Evolutionary conservation across 345 rosid species (phyloP), one percentile per base, ranked within the genome.

Genomic region (Abelmoschus esculentus): DNA sequence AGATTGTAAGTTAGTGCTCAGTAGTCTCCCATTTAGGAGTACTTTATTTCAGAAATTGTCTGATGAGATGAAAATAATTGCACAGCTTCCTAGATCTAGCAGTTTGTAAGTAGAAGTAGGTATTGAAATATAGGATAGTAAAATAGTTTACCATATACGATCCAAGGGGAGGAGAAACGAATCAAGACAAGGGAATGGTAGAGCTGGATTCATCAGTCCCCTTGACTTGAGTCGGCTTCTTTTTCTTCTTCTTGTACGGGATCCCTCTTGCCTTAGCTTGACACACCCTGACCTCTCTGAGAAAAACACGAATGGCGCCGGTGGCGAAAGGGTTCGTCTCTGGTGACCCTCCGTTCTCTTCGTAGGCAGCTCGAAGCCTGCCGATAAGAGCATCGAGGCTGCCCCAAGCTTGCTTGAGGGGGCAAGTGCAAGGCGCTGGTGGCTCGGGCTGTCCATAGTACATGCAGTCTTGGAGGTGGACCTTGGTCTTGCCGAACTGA

Each of bases 351-450:
- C 96, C 97, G 77, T 87, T 86, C 79, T 91, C 97, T 66, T 91
- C 97, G 54, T 89, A 91, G 11, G 97, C 96, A 0, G 97, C 97
- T 58, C 96, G 79, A 15, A 91, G 91, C 79, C 97, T 73, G 34
- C 97, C 97, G 38, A 91, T 91, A 75, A 91, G 89, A 42, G 97
- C 97, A 74, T 90, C 97, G 6, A 91, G 97, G 70, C 92, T 87
- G 44, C 97, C 95, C 97, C 97, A 90, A 67, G 97, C 97, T 77
- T 90, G 97, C 63, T 89, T 77, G 2, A 89, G 83, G 0, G 97
- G 95, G 56, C 97, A 91, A 5, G 95, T 83, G 74, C 97, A 91
- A 19, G 97, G 92, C 40, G 92, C 96, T 3, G 97, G 97, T 0
- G 97, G 97, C 73, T 89, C 96, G 1, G 97, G 97, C 75, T 87